phyloP scores from a whole-genome alignment of 2,329 filamentous ascomycete species.

The Zarea fungicola region DNA sequence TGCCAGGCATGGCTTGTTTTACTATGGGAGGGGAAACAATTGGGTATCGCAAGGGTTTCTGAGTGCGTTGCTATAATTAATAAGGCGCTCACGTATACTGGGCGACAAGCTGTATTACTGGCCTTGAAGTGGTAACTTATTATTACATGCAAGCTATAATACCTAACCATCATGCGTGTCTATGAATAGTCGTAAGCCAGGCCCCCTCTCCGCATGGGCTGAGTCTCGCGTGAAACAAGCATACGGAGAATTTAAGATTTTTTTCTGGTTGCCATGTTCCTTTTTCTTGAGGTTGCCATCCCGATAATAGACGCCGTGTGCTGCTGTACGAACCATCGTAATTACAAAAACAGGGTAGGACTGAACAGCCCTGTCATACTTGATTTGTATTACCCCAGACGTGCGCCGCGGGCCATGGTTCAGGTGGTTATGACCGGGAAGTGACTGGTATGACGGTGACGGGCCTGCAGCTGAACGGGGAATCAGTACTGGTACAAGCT shows the following conservation, averaged over 20 bases:
- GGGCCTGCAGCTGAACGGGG: too few relatives aligned
- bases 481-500: too few relatives aligned
- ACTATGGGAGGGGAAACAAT: not conserved
- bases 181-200: conserved; percentile 1
- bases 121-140: not conserved
- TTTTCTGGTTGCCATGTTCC: not conserved
- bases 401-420: not conserved
- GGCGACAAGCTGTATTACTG: not conserved
- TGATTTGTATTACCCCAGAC: conserved; percentile 7
- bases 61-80: not conserved
- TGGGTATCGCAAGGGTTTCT: not conserved
- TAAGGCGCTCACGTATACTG: not conserved
- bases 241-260: conserved; percentile 3
- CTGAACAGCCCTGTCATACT: not conserved
- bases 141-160: conserved; percentile 8
- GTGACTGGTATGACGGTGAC: not conserved
- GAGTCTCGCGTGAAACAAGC: conserved; percentile 12
- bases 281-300: not conserved
- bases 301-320: conserved; percentile 9
- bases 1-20: not conserved
- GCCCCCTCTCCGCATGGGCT: conserved; percentile 10
- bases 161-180: not conserved
- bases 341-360: conserved; percentile 6
- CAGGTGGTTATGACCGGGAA: not conserved
- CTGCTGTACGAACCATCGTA: not conserved